A percentile compares a stretch with the other conserved stretches of the same genome.
phyloP scores from a whole-genome alignment of 2,329 filamentous ascomycete genomes.

The Leptographium radiaticola region DNA sequence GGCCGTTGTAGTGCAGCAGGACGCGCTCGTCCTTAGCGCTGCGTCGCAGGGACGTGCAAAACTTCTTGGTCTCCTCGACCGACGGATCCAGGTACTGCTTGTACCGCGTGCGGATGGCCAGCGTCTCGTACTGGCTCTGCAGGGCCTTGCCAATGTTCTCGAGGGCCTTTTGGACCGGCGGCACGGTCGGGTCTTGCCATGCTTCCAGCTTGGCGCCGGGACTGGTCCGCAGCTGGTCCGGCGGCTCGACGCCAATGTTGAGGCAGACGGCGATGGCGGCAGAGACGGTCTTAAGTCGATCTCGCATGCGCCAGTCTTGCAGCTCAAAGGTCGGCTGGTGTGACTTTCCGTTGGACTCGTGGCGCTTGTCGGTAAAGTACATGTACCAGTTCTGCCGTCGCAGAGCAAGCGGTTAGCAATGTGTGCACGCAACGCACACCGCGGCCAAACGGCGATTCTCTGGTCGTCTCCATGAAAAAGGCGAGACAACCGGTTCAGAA shows the following conservation, averaged over 20 bases:
- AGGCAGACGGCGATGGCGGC: constrained; percentile 88
- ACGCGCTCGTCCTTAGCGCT: constrained; percentile 95
- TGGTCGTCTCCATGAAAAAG: too few relatives aligned
- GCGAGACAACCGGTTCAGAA: too few relatives aligned
- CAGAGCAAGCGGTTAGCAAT: too few relatives aligned
- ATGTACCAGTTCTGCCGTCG: constrained; percentile 80
- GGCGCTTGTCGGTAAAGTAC: constrained; percentile 97
- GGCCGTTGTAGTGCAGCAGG: constrained; percentile 96
- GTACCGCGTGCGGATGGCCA: constrained; percentile 90
- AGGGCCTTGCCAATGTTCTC: constrained; percentile 92
- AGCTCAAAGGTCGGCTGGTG: constrained; percentile 53
- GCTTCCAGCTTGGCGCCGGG: constrained; percentile 90
- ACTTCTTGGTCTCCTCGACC: constrained; percentile 94
- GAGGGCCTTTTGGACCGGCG: constrained; percentile 70
- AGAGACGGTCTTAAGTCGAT: constrained; percentile 91
- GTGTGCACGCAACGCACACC: too few relatives aligned
- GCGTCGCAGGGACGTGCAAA: constrained; percentile 75
- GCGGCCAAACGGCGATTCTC: too few relatives aligned
- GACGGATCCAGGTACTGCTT: constrained; percentile 95
- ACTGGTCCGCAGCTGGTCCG: constrained; percentile 90
- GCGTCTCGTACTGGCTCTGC: constrained; percentile 91
- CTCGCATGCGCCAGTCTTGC: constrained; percentile 95
- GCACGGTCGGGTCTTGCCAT: constrained; percentile 84
- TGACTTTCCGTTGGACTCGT: constrained; percentile 85
- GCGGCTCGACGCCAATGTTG: constrained; percentile 94